Base-by-base conservation (phyloP, 805 yeast genomes). In the Ogataea paradorogensis region DNA sequence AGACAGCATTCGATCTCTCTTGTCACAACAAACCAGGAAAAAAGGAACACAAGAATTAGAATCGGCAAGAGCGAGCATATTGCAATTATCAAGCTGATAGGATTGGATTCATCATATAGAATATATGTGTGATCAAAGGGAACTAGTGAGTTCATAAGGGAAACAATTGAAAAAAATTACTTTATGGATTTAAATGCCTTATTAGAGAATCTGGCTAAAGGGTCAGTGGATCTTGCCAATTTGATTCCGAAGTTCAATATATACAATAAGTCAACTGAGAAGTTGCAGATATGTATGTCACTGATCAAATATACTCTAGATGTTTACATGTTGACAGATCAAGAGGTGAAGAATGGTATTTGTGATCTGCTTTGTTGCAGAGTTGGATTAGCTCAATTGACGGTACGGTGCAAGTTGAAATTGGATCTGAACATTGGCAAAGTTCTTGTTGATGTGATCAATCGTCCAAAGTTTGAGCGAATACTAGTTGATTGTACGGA, bases 81-180 rank as follows among this genome's bases (percentile, higher is more conserved):
- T 1, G 91, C 96, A 8, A 79, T 66, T 0, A 74, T 53, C 24
- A 76, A 58, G 3, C 95, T 80, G 8, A 85, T 33, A 5, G 65
- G 48, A 53, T 82, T 93, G 9, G 65, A 59, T 6, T 89, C 82
- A 48, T 84, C 82, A 55, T 89, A 91, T 15, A 86, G 66, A 14
- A 91, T 84, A 55, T 84, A 83, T 0, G 97, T 89, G 55, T 86
- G 88, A 57, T 89, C 96, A 56, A 89, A 84, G 0, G 95, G 91
- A 4, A 75, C 44, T 3, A 56, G 45, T 9, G 42, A 34, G 30
- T 29, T 28, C 42, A 39, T 38, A 13, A 22, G 29, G 20, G 22
- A 32, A 32, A 20, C 15, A 27, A 32, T 15, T 20, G n/a, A 20
- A 21, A 21, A 31, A 38, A 25, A 14, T 21, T 20, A 18, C 20